These are phyloP conservation scores for Guadua angustifolia DNA, from an alignment of 176 grass and related monocot species.

Conservation along the genomic window DNA sequence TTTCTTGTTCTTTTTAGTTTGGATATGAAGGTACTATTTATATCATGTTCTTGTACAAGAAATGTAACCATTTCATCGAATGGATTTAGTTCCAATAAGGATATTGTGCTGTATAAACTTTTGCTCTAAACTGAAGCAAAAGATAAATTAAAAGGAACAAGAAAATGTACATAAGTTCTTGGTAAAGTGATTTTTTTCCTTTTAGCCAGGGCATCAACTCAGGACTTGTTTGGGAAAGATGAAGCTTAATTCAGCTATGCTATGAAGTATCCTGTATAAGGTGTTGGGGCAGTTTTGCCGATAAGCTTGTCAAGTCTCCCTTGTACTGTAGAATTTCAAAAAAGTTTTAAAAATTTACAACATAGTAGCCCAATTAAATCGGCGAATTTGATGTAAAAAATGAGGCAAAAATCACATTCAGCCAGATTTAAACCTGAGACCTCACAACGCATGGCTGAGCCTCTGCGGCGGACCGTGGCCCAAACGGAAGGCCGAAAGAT, in stretches of 20 bases:
- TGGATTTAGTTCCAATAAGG: constrained; percentile 15
- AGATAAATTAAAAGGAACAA: no score
- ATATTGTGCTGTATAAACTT: constrained; percentile 33
- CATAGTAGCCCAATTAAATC: no score
- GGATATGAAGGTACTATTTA: constrained; percentile 29
- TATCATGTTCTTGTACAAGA: constrained; percentile 33
- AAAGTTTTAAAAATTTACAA: no score
- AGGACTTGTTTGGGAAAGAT: not conserved
- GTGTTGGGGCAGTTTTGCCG: no score
- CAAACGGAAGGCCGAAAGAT: no score
- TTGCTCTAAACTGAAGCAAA: not conserved
- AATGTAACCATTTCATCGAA: constrained; percentile 11
- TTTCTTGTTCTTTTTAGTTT: not conserved
- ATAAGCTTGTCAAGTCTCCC: not conserved
- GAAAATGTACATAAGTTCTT: constrained; percentile 8
- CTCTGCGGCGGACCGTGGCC: no score
- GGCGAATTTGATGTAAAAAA: no score
- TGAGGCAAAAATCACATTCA: no score
- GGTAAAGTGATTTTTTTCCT: not conserved
- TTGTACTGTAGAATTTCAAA: not conserved
- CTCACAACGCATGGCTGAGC: no score
- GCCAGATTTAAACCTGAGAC: no score
- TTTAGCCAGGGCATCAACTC: not conserved
- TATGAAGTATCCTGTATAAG: not conserved
- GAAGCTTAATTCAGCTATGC: not conserved